Conservation (phyloP, 805 yeast species). For the Kockiozyma suomiensis region DNA sequence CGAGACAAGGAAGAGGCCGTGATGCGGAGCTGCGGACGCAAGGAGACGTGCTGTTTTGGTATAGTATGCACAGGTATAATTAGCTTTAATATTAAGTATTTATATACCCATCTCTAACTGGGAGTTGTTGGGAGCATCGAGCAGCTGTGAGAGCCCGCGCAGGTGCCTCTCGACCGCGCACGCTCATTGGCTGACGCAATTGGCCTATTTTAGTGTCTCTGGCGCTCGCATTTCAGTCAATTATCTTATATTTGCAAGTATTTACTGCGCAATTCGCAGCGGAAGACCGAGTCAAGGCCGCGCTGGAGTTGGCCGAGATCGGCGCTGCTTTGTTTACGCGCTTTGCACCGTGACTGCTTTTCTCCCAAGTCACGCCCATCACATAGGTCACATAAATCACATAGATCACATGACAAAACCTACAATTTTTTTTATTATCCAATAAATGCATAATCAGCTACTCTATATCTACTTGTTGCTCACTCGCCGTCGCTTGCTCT, state of each 20-base stretch:
- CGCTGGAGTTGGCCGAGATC: too few relatives aligned
- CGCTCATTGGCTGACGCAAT: not conserved
- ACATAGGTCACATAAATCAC: too few relatives aligned
- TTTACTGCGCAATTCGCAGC: too few relatives aligned
- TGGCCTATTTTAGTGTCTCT: too few relatives aligned
- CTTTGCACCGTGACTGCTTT: constrained; percentile 22
- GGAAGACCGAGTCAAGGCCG: too few relatives aligned
- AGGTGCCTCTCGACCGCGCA: not conserved
- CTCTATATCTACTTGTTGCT: too few relatives aligned
- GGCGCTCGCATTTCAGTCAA: too few relatives aligned
- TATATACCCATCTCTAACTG: not conserved
- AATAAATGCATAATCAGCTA: too few relatives aligned
- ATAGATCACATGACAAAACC: constrained; percentile 2
- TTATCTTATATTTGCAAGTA: too few relatives aligned
- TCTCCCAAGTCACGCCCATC: too few relatives aligned
- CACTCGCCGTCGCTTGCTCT: constrained; percentile 1
- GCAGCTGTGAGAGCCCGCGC: not conserved
- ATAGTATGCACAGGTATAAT: not conserved
- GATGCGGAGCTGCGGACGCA: constrained; percentile 1
- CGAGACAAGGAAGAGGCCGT: not conserved
- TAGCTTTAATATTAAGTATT: not conserved
- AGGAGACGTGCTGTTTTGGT: not conserved
- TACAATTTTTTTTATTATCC: not conserved
- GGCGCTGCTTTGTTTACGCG: too few relatives aligned
- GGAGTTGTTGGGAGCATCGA: not conserved